These are phyloP conservation scores for Coemansia sp. DNA, from an alignment of 192 early-diverging fungal species.

Conservation along the genomic window DNA sequence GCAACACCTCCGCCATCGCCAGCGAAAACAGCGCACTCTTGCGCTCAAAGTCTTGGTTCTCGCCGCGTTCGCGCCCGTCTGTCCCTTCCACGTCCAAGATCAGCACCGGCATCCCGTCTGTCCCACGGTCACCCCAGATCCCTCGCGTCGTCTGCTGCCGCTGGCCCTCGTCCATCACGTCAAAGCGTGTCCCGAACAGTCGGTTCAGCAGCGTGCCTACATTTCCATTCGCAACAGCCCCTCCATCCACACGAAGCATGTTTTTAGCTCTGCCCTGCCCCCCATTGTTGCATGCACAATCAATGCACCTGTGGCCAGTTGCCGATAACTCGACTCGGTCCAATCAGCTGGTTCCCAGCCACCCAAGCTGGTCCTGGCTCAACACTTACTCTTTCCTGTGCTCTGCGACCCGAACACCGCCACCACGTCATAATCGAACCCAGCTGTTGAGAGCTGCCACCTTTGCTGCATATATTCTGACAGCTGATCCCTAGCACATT, in stretches of 20 bases:
- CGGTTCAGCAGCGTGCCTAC: constrained; percentile 89
- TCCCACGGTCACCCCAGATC: constrained; percentile 93
- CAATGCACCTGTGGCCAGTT: not conserved
- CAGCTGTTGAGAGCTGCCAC: constrained; percentile 77
- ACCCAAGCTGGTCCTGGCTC: no score
- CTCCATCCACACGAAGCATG: no score
- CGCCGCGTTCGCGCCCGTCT: constrained; percentile 96
- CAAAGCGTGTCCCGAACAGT: constrained; percentile 93
- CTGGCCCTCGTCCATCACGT: constrained; percentile 87
- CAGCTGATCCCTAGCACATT: constrained; percentile 59
- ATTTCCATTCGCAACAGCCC: constrained; percentile 32
- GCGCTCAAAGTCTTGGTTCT: constrained; percentile 99
- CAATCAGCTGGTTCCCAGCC: no score
- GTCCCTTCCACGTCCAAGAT: constrained; percentile 99
- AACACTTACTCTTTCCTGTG: constrained; percentile 94
- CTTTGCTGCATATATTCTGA: constrained; percentile 75
- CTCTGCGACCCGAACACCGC: constrained; percentile 99
- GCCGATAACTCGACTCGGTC: no score
- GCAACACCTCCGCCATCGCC: constrained; percentile 90
- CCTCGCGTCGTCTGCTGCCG: constrained; percentile 96
- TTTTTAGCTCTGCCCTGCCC: no score
- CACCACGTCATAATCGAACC: constrained; percentile 96
- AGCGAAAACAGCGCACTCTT: constrained; percentile 97
- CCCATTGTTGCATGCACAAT: not conserved
- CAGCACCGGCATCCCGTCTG: constrained; percentile 69